Evolutionary conservation across 345 rosid species (phyloP).

Genomic region (Sapria himalayana): DNA sequence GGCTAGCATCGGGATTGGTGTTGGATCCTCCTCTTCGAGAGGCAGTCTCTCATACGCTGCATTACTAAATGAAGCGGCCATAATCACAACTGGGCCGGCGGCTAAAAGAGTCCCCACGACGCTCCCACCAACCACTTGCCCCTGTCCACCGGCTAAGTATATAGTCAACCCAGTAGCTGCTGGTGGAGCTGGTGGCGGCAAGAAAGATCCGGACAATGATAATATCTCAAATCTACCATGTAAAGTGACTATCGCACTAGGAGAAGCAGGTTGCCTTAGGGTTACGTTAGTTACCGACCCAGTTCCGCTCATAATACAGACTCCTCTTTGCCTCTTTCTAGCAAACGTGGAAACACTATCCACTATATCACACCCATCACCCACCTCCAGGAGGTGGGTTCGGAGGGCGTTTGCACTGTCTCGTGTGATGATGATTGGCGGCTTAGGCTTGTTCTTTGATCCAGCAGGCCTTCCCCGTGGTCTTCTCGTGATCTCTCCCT

Average conservation of each 20-base stretch:
- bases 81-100: slow-evolving; percentile 71
- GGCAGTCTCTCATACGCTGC: slow-evolving; percentile 93
- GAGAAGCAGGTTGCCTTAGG: slow-evolving; percentile 58
- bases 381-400: slow-evolving; percentile 81
- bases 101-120: slow-evolving; percentile 66
- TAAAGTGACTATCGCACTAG: slow-evolving; percentile 57
- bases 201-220: slow-evolving; percentile 68
- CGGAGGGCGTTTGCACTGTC: slow-evolving; percentile 95
- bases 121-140: slow-evolving; percentile 87
- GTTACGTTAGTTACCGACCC: slow-evolving; percentile 79
- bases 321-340: slow-evolving; percentile 57
- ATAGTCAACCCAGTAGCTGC: slow-evolving; percentile 73
- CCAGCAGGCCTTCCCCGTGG: slow-evolving; percentile 82
- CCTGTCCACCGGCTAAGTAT: slow-evolving; percentile 90
- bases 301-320: slow-evolving; percentile 69
- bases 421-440: slow-evolving; percentile 79
- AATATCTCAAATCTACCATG: slow-evolving; percentile 88
- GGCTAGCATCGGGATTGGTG: slow-evolving; percentile 14
- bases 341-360: slow-evolving; percentile 66
- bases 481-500: slow-evolving; percentile 36
- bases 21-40: slow-evolving; percentile 48
- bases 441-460: slow-evolving; percentile 78
- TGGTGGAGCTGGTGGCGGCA: slow-evolving; percentile 92
- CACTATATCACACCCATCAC: slow-evolving; percentile 58
- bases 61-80: slow-evolving; percentile 95